These are phyloP conservation scores for Boletus rex-veris DNA, from an alignment of 768 basidiomycete species.

Conservation along the genomic window DNA sequence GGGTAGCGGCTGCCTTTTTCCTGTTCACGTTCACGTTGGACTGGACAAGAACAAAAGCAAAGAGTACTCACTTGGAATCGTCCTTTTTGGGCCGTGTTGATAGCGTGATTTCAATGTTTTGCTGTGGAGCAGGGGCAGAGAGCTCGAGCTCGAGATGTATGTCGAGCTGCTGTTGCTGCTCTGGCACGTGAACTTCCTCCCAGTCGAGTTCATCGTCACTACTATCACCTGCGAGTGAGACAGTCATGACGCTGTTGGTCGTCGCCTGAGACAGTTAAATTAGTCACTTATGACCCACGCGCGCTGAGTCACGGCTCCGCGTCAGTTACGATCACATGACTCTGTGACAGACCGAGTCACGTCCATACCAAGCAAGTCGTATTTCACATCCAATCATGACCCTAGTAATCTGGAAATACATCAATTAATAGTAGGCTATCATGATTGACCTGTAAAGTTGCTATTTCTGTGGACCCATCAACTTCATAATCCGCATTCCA, in stretches of 20 bases:
- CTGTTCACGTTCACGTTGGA: slow-evolving; percentile 37
- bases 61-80: slow-evolving; percentile 44
- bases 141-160: slow-evolving; percentile 23
- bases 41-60: not conserved
- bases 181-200: slow-evolving; percentile 71
- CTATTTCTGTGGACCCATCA: no score
- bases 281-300: not conserved
- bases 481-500: no score
- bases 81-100: slow-evolving; percentile 40
- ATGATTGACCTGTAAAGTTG: no score
- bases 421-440: no score
- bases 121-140: slow-evolving; percentile 34
- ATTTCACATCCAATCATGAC: no score
- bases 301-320: no score
- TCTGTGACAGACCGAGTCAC: not conserved
- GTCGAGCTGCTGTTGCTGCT: slow-evolving; percentile 18
- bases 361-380: no score
- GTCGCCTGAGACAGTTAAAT: slow-evolving; percentile 10
- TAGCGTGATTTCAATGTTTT: slow-evolving; percentile 72
- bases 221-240: slow-evolving; percentile 22
- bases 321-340: not conserved
- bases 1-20: slow-evolving; percentile 38
- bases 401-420: no score
- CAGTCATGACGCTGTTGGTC: slow-evolving; percentile 14
- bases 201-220: slow-evolving; percentile 74